Conservation (phyloP, 352 stramenopile species). For the Globisporangium viniferum region DNA sequence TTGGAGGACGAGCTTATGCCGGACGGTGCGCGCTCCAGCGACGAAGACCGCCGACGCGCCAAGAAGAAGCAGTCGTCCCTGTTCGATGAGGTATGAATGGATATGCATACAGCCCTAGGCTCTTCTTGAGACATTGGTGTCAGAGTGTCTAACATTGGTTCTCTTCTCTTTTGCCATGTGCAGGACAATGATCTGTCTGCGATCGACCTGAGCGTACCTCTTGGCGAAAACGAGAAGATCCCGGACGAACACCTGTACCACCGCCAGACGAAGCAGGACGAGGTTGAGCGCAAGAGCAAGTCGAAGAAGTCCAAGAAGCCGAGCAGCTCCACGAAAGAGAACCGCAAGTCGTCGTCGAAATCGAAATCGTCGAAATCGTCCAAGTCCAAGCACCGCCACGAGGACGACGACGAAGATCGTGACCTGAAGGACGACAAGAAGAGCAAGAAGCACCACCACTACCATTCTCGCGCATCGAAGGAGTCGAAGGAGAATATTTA, state of each 20-base stretch:
- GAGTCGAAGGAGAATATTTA: constrained; percentile 55
- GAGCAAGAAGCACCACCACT: constrained; percentile 27
- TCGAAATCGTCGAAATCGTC: constrained; percentile 22
- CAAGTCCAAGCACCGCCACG: constrained; percentile 22
- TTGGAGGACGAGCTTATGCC: constrained; percentile 80
- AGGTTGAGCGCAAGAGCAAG: constrained; percentile 65
- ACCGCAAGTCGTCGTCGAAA: constrained; percentile 36
- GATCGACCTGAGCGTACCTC: constrained; percentile 74
- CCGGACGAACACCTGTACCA: constrained; percentile 81
- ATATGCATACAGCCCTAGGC: neutral
- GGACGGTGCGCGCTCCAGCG: constrained; percentile 63
- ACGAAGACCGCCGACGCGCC: constrained; percentile 53
- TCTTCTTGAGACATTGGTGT: neutral
- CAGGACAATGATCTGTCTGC: constrained; percentile 69
- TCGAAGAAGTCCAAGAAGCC: constrained; percentile 23
- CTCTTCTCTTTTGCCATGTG: neutral
- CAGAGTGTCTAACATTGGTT: neutral
- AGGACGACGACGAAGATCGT: constrained; percentile 18
- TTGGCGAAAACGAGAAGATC: constrained; percentile 73
- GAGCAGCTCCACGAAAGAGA: constrained; percentile 27
- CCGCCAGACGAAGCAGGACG: constrained; percentile 38
- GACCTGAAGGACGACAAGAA: constrained; percentile 24
- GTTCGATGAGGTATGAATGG: constrained; percentile 33
- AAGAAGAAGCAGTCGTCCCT: constrained; percentile 45
- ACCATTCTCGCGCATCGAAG: constrained; percentile 30